A percentile compares a stretch with the other conserved stretches of the same genome.
These are phyloP conservation scores for Daldinia loculata DNA, from an alignment of 495 filamentous ascomycete genomes.

Conservation along the genomic window DNA sequence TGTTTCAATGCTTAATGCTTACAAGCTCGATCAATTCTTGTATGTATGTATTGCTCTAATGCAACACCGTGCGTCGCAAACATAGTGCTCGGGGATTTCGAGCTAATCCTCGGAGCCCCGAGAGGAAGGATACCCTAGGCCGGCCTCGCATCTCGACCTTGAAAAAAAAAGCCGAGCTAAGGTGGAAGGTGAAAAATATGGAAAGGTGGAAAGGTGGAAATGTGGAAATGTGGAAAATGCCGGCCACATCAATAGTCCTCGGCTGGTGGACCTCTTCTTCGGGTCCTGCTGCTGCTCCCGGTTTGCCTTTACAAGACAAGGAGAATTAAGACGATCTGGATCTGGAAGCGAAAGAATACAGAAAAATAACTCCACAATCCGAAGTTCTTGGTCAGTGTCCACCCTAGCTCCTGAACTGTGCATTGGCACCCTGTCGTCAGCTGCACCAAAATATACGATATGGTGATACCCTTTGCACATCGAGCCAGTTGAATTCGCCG, in stretches of 20 bases:
- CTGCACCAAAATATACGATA: constrained; percentile 41
- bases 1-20: constrained; percentile 38
- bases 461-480: constrained; percentile 41
- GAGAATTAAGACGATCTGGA: constrained; percentile 34
- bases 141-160: constrained; percentile 3
- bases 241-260: constrained; percentile 35
- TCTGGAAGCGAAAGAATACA: constrained; percentile 26
- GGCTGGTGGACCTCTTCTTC: constrained; percentile 18
- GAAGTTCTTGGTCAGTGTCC: constrained; percentile 37
- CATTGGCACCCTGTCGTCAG: constrained; percentile 40
- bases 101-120: constrained; percentile 31
- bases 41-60: constrained; percentile 11
- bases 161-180: neutral
- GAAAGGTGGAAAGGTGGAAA: constrained; percentile 2
- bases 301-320: constrained; percentile 3
- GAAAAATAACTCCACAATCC: constrained; percentile 31
- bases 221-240: constrained; percentile 1
- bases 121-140: constrained; percentile 8
- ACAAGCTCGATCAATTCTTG: constrained; percentile 5
- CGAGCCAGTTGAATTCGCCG: constrained; percentile 37
- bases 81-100: constrained; percentile 21
- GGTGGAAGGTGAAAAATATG: neutral
- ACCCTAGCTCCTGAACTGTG: constrained; percentile 42
- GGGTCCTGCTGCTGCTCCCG: constrained; percentile 6
- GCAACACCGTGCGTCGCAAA: constrained; percentile 41